Percentiles rank a stretch among this genome's conserved stretches.
Conservation (phyloP, 257 asterid species). For the Solanum tacnaense region DNA sequence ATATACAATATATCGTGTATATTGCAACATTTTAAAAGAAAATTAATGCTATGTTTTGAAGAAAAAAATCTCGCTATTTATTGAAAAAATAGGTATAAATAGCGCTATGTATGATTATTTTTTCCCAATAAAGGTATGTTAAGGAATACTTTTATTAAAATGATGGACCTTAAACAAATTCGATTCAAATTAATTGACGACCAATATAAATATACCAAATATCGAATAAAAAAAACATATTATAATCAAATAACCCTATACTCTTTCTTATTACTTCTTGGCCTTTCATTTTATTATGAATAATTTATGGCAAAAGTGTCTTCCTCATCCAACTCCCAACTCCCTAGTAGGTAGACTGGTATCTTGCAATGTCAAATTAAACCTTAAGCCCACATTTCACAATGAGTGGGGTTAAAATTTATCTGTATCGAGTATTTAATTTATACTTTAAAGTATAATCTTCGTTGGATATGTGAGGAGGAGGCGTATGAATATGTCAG, state of each 20-base stretch:
- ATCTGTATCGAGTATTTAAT: neutral
- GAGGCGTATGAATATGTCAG: accelerated
- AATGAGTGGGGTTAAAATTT: neutral
- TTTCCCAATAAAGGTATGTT: neutral
- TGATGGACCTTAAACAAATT: neutral
- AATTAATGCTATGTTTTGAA: neutral
- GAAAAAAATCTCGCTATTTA: no score
- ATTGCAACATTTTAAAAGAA: neutral
- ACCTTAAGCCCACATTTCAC: neutral
- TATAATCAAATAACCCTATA: neutral
- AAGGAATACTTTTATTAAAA: neutral
- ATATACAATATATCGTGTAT: neutral
- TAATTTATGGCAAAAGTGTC: neutral
- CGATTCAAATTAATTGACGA: neutral
- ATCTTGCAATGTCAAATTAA: neutral
- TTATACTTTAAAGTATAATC: neutral
- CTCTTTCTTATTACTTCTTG: neutral
- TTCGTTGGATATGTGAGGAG: neutral
- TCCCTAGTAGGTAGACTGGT: neutral
- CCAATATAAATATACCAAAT: neutral
- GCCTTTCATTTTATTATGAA: neutral
- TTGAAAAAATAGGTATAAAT: no score
- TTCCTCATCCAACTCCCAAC: neutral
- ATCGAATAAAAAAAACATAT: neutral
- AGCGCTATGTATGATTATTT: no score